Conservation (phyloP, 2,329 filamentous ascomycete genomes). For the Apiospora kogelbergensis region DNA sequence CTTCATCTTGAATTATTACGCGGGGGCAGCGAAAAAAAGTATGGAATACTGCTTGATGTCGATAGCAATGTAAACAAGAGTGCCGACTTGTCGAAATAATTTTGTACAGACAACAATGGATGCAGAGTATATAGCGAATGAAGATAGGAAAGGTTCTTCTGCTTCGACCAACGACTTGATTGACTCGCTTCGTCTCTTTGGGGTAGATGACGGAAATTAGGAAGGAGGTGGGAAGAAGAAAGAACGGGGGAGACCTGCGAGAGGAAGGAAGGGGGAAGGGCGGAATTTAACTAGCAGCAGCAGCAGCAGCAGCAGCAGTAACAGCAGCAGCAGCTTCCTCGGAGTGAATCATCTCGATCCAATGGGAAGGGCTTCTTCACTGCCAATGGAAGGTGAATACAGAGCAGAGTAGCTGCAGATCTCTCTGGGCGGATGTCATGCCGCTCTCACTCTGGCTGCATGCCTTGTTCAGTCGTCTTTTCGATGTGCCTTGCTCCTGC, state of each 20-base stretch:
- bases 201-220: slow-evolving; percentile 16
- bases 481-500: too few species aligned
- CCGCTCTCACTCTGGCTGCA: neutral
- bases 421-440: neutral
- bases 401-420: neutral
- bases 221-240: slow-evolving; percentile 17
- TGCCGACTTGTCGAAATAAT: slow-evolving; percentile 6
- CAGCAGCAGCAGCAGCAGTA: neutral
- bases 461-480: neutral
- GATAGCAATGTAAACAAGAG: neutral
- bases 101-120: slow-evolving; percentile 10
- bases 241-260: slow-evolving; percentile 5
- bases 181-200: slow-evolving; percentile 6
- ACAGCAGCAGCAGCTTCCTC: neutral
- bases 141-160: slow-evolving; percentile 7
- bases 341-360: neutral
- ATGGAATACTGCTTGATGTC: neutral
- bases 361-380: neutral
- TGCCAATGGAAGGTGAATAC: neutral
- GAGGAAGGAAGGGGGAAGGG: slow-evolving; percentile 11
- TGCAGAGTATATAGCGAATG: slow-evolving; percentile 1
- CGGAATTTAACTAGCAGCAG: neutral
- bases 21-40: slow-evolving; percentile 4
- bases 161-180: neutral
- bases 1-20: slow-evolving; percentile 27